phyloP scores from a whole-genome alignment of 2,329 filamentous ascomycete genomes.

The Biscogniauxia mediterranea region DNA sequence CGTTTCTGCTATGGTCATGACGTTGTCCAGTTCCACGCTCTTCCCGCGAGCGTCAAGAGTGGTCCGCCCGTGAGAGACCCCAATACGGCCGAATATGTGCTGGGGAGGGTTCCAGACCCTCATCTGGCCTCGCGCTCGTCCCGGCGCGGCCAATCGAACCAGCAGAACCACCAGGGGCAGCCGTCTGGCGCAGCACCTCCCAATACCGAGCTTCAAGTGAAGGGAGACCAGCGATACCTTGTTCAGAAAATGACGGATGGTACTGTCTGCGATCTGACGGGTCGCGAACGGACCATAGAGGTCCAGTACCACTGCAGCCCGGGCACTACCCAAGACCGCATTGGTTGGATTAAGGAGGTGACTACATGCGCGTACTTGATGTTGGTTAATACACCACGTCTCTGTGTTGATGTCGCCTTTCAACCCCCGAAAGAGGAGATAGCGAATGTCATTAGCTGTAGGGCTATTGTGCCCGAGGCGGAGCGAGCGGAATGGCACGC shows the following conservation, averaged over 20 bases:
- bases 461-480: conserved; percentile 62
- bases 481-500: conserved; percentile 41
- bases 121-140: conserved; percentile 23
- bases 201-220: conserved; percentile 70
- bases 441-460: conserved; percentile 75
- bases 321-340: conserved; percentile 68
- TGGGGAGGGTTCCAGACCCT: conserved; percentile 58
- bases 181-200: conserved; percentile 32
- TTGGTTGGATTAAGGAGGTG: conserved; percentile 90
- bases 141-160: conserved; percentile 22
- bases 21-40: conserved; percentile 86
- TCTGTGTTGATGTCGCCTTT: conserved; percentile 87
- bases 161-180: conserved; percentile 18
- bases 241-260: conserved; percentile 79
- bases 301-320: conserved; percentile 80
- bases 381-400: conserved; percentile 84
- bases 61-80: conserved; percentile 77
- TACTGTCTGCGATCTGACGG: conserved; percentile 83
- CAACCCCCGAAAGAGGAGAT: conserved; percentile 74
- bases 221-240: conserved; percentile 81
- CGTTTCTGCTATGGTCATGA: conserved; percentile 88
- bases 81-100: conserved; percentile 69
- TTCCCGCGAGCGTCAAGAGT: conserved; percentile 64
- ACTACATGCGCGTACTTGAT: conserved; percentile 90
- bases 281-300: conserved; percentile 77